Conservation (phyloP, 345 rosid genomes). For the Combretum micranthum region DNA sequence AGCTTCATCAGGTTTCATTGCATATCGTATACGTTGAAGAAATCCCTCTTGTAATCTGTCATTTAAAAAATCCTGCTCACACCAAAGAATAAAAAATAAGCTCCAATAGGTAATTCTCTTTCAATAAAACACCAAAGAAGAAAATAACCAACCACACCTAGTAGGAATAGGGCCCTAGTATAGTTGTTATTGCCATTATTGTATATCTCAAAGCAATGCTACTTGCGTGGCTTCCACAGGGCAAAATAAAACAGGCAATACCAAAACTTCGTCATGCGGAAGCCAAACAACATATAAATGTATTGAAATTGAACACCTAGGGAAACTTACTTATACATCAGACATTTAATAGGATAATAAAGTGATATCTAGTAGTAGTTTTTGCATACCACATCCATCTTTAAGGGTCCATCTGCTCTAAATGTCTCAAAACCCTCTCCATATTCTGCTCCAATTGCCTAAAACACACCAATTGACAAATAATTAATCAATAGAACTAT, state of each 20-base stretch:
- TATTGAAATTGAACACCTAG: not conserved
- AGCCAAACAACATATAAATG: not conserved
- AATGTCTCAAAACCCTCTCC: conserved; percentile 99
- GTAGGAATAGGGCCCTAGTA: no score
- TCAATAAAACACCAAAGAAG: not conserved
- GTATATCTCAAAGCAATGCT: no score
- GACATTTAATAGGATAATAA: not conserved
- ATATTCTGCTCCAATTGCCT: conserved; percentile 99
- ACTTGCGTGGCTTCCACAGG: no score
- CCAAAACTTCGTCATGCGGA: not conserved
- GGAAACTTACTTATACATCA: no score
- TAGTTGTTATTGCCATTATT: no score
- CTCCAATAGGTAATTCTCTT: no score
- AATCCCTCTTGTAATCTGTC: conserved; percentile 92
- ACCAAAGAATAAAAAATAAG: not conserved
- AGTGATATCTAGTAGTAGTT: not conserved
- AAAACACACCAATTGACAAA: conserved; percentile 4
- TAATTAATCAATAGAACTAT: conserved; percentile 6
- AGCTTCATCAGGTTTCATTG: conserved; percentile 98
- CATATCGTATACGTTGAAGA: conserved; percentile 83
- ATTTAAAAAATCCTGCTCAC: conserved; percentile 76
- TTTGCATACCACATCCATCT: conserved; percentile 81
- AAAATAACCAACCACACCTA: not conserved
- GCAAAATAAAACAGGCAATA: not conserved
- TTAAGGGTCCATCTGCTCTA: conserved; percentile 81